Percentiles rank a stretch among this genome's conserved stretches.
Conservation (phyloP, 805 yeast genomes). For the Tetrapisispora iriomotensis region DNA sequence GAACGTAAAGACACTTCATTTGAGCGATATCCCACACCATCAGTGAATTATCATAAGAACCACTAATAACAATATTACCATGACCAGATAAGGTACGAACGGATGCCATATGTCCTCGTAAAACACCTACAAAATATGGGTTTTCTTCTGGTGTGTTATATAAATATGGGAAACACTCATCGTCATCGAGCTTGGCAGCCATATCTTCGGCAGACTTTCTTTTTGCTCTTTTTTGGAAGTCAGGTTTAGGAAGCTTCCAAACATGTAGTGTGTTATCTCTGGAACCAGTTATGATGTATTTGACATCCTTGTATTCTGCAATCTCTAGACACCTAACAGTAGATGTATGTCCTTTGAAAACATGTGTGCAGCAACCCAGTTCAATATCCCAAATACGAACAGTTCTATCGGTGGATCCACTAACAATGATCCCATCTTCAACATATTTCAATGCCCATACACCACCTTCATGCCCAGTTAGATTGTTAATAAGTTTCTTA, state of each 20-base stretch:
- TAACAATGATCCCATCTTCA: constrained; percentile 57
- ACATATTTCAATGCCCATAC: constrained; percentile 97
- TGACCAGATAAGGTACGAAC: constrained; percentile 83
- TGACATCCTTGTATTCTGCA: constrained; percentile 54
- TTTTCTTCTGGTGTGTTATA: constrained; percentile 32
- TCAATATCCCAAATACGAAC: constrained; percentile 89
- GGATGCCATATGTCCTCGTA: constrained; percentile 70
- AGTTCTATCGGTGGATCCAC: constrained; percentile 91
- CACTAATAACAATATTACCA: constrained; percentile 76
- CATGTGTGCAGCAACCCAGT: constrained; percentile 79
- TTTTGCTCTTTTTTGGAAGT: constrained; percentile 20
- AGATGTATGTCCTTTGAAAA: constrained; percentile 84
- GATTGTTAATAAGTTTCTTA: constrained; percentile 51
- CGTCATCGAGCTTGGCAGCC: constrained; percentile 55
- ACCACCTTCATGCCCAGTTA: constrained; percentile 91
- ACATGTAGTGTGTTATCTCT: constrained; percentile 76
- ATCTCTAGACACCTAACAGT: constrained; percentile 89
- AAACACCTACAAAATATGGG: constrained; percentile 58
- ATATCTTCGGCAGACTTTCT: background rate
- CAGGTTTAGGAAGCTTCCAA: constrained; percentile 66
- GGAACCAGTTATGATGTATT: constrained; percentile 68
- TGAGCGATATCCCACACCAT: constrained; percentile 86
- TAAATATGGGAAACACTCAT: constrained; percentile 34
- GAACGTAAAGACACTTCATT: constrained; percentile 59
- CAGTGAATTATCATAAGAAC: constrained; percentile 82